These are phyloP conservation scores for Zymoseptoria pseudotritici DNA, from an alignment of 2,329 filamentous ascomycete species.

Conservation along the genomic window DNA sequence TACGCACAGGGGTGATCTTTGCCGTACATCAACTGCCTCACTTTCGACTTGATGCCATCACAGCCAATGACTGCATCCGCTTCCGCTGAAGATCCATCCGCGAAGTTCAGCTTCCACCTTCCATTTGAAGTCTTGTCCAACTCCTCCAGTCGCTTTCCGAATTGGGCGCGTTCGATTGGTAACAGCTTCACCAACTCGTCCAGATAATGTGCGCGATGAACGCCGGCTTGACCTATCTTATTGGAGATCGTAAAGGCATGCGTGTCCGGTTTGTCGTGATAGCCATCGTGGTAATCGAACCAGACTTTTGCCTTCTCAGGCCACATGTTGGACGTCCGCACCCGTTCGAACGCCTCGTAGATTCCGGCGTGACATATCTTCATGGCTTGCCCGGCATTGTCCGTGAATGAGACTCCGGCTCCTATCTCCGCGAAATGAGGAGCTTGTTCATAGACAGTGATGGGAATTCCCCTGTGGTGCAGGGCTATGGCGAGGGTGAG, in stretches of 20 bases:
- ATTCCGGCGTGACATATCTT: slow-evolving; percentile 43
- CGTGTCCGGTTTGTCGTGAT: slow-evolving; percentile 18
- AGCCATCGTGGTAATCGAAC: slow-evolving; percentile 38
- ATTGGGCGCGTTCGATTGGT: slow-evolving; percentile 28
- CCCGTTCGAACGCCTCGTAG: slow-evolving; percentile 36
- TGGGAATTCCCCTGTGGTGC: slow-evolving; percentile 33
- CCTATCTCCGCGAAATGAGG: slow-evolving; percentile 50
- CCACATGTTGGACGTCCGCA: slow-evolving; percentile 35
- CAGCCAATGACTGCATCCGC: slow-evolving; percentile 25
- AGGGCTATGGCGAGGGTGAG: slow-evolving; percentile 49
- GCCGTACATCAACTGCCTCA: slow-evolving; percentile 38
- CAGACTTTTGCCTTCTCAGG: slow-evolving; percentile 31
- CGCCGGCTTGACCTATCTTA: slow-evolving; percentile 21
- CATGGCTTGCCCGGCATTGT: slow-evolving; percentile 50
- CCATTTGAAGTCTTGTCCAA: slow-evolving; percentile 24
- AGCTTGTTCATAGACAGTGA: slow-evolving; percentile 52
- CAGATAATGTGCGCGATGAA: slow-evolving; percentile 37
- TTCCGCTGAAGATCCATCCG: slow-evolving; percentile 37
- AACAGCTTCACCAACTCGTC: slow-evolving; percentile 36
- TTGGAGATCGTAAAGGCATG: slow-evolving; percentile 23
- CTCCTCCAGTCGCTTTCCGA: slow-evolving; percentile 27
- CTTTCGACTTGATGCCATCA: slow-evolving; percentile 47
- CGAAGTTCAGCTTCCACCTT: slow-evolving; percentile 30
- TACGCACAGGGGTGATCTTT: slow-evolving; percentile 36
- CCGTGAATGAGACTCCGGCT: slow-evolving; percentile 50